These are phyloP conservation scores for Sarocladium kiliense DNA, from an alignment of 2,329 filamentous ascomycete species.

Conservation along the genomic window DNA sequence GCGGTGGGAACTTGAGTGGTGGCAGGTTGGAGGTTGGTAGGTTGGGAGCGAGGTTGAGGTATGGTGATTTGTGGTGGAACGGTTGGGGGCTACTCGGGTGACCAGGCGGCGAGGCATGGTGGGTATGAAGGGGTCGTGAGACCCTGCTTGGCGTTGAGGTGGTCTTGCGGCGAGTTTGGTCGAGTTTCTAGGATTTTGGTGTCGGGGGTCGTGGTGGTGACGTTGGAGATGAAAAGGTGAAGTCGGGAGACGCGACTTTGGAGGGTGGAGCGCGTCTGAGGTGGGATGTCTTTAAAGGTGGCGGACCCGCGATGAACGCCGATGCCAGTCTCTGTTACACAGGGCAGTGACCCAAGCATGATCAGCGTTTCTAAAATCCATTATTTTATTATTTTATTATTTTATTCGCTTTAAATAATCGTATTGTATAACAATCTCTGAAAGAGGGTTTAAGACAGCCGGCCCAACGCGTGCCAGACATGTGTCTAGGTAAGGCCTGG, in stretches of 20 bases:
- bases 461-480: too few species aligned
- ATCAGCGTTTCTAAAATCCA: too few species aligned
- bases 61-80: background rate
- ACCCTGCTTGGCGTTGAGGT: background rate
- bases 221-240: background rate
- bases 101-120: slow-evolving; percentile 28
- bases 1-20: slow-evolving; percentile 35
- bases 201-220: background rate
- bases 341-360: too few species aligned
- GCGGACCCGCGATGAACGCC: background rate
- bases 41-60: slow-evolving; percentile 20
- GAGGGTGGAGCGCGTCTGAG: background rate
- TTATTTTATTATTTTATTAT: too few species aligned
- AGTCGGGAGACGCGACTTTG: slow-evolving; percentile 6
- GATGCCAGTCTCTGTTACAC: too few species aligned
- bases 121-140: background rate
- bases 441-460: too few species aligned
- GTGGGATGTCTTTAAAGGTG: background rate
- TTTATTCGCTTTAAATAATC: too few species aligned
- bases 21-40: slow-evolving; percentile 41
- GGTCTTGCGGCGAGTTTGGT: background rate
- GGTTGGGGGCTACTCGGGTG: slow-evolving; percentile 18
- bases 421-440: too few species aligned
- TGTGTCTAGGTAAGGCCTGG: too few species aligned
- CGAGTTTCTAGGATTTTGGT: too few species aligned